These are phyloP conservation scores for Rubus idaeus DNA, from an alignment of 306 rosid species.

Conservation along the genomic window DNA sequence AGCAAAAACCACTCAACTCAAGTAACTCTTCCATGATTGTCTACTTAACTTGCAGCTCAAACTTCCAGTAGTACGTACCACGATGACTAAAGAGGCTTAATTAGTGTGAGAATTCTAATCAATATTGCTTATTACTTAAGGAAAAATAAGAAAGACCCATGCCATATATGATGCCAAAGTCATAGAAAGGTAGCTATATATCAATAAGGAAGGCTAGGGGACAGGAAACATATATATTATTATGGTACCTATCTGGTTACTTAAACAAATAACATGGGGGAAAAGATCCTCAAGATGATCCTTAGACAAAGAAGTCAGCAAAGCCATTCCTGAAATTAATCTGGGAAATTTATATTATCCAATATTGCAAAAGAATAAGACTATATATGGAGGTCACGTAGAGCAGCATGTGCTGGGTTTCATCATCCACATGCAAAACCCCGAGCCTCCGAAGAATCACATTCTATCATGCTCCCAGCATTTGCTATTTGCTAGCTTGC, in stretches of 20 bases:
- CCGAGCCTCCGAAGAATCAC: background rate
- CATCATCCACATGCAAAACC: slow-evolving; percentile 65
- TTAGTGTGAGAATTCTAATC: background rate
- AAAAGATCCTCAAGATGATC: background rate
- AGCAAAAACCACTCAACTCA: background rate
- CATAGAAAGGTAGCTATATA: background rate
- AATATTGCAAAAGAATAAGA: background rate
- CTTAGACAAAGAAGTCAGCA: slow-evolving; percentile 3
- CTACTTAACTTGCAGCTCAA: background rate
- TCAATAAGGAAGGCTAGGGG: background rate
- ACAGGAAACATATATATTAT: background rate
- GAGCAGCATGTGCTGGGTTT: slow-evolving; percentile 67
- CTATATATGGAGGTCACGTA: slow-evolving; percentile 38
- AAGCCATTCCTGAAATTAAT: slow-evolving; percentile 5
- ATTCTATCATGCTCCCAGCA: slow-evolving; percentile 6
- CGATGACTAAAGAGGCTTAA: background rate
- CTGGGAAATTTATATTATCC: background rate
- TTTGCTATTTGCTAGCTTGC: background rate
- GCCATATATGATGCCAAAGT: background rate
- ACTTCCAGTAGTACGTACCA: background rate
- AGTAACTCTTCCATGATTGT: background rate
- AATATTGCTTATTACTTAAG: background rate
- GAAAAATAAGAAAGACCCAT: background rate
- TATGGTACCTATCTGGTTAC: background rate
- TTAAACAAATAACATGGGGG: slow-evolving; percentile 1